These are phyloP conservation scores for Exophiala alcalophila DNA, from an alignment of 2,329 filamentous ascomycete species.

Conservation along the genomic window DNA sequence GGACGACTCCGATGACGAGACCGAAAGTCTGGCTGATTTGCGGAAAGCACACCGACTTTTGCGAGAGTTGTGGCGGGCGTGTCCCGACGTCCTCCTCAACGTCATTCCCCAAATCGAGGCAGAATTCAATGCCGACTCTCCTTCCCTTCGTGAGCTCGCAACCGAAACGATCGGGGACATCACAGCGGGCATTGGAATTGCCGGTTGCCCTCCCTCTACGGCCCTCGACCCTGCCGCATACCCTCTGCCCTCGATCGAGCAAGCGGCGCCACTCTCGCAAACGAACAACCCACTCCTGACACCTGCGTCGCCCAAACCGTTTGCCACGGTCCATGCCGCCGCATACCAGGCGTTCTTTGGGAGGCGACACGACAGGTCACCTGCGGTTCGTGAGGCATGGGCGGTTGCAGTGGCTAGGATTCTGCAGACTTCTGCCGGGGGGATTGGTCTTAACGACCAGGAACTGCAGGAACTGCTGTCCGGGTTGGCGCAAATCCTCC, in stretches of 20 bases:
- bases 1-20: slow-evolving; percentile 65
- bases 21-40: slow-evolving; percentile 82
- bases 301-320: slow-evolving; percentile 83
- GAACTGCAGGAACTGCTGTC: slow-evolving; percentile 75
- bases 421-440: slow-evolving; percentile 83
- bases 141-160: slow-evolving; percentile 79
- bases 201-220: slow-evolving; percentile 72
- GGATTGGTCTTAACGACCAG: slow-evolving; percentile 78
- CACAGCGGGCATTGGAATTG: slow-evolving; percentile 87
- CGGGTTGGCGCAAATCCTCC: slow-evolving; percentile 74
- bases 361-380: slow-evolving; percentile 80
- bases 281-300: slow-evolving; percentile 65
- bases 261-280: slow-evolving; percentile 57
- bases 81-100: slow-evolving; percentile 82
- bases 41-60: slow-evolving; percentile 86
- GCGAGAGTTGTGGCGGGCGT: slow-evolving; percentile 89
- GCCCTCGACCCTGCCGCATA: slow-evolving; percentile 78
- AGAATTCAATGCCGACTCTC: slow-evolving; percentile 85
- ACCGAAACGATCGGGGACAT: slow-evolving; percentile 95
- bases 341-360: slow-evolving; percentile 83
- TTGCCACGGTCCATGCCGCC: slow-evolving; percentile 73
- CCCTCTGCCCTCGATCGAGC: slow-evolving; percentile 61
- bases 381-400: slow-evolving; percentile 81
- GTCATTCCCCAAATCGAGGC: slow-evolving; percentile 92
- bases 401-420: slow-evolving; percentile 80